A percentile compares a stretch with the other conserved stretches of the same genome.
Conservation (phyloP, 2,329 filamentous ascomycete genomes). For the Stagonosporopsis rhizophila region DNA sequence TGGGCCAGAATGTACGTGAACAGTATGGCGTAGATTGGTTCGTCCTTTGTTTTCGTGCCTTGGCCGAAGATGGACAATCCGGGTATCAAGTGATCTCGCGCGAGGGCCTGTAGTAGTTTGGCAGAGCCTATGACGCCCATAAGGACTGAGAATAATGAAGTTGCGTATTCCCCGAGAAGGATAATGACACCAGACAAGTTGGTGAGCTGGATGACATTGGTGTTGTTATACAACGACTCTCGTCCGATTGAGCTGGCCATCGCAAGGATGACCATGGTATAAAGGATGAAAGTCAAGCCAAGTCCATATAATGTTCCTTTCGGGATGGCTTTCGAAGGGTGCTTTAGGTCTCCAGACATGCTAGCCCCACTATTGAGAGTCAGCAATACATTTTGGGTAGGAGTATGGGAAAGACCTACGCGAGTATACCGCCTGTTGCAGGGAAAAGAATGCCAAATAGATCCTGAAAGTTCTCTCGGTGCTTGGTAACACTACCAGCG, state of each 20-base stretch:
- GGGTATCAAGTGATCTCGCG: conserved; percentile 78
- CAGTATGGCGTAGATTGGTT: conserved; percentile 78
- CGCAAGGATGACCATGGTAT: conserved; percentile 77
- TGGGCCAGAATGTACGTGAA: conserved; percentile 79
- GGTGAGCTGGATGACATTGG: conserved; percentile 82
- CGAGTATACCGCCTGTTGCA: conserved; percentile 67
- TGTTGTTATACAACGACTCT: conserved; percentile 73
- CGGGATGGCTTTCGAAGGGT: conserved; percentile 84
- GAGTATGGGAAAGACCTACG: conserved; percentile 47
- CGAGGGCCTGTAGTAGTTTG: conserved; percentile 83
- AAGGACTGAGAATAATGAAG: conserved; percentile 82
- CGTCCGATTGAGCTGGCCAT: conserved; percentile 80
- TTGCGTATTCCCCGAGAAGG: conserved; percentile 81
- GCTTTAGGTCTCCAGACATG: conserved; percentile 86
- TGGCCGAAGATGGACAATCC: conserved; percentile 76
- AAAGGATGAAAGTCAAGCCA: conserved; percentile 75
- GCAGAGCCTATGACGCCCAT: conserved; percentile 89
- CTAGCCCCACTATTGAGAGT: conserved; percentile 71
- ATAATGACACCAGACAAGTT: conserved; percentile 77
- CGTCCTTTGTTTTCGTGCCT: conserved; percentile 74
- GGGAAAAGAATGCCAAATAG: conserved; percentile 88
- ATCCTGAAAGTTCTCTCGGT: conserved; percentile 75
- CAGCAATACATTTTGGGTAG: conserved; percentile 1
- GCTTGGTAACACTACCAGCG: conserved; percentile 66
- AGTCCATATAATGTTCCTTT: conserved; percentile 83